phyloP scores from a whole-genome alignment of 2,329 filamentous ascomycete species.

The Lachnellula occidentalis region DNA sequence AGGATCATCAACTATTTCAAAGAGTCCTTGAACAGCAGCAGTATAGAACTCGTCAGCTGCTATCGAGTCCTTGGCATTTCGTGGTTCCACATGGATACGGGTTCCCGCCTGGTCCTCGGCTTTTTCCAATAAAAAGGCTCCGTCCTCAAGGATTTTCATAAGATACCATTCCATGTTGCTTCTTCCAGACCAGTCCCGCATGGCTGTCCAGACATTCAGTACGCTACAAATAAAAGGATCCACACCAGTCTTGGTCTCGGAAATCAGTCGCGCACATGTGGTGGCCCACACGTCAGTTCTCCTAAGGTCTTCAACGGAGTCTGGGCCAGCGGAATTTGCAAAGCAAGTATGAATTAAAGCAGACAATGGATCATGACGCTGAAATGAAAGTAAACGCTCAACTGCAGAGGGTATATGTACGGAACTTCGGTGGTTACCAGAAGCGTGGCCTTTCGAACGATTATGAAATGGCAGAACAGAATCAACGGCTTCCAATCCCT shows the following conservation, averaged over 20 bases:
- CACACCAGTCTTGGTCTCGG: slow-evolving; percentile 67
- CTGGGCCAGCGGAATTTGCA: slow-evolving; percentile 75
- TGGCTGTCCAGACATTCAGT: slow-evolving; percentile 79
- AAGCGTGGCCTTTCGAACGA: slow-evolving; percentile 38
- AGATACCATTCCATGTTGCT: slow-evolving; percentile 89
- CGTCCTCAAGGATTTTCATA: slow-evolving; percentile 90
- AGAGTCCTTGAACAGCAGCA: slow-evolving; percentile 71
- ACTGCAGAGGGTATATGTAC: slow-evolving; percentile 57
- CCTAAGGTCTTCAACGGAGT: slow-evolving; percentile 73
- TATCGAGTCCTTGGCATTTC: slow-evolving; percentile 73
- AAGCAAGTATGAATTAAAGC: slow-evolving; percentile 84
- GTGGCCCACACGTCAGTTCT: slow-evolving; percentile 85
- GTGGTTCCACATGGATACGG: slow-evolving; percentile 64
- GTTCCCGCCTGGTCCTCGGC: slow-evolving; percentile 73
- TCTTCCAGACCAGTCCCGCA: slow-evolving; percentile 85
- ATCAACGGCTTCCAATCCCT: slow-evolving; percentile 74
- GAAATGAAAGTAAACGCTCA: slow-evolving; percentile 80
- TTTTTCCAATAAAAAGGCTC: slow-evolving; percentile 82
- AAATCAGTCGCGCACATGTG: slow-evolving; percentile 76
- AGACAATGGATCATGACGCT: slow-evolving; percentile 80
- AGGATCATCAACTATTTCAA: slow-evolving; percentile 80
- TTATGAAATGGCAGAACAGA: slow-evolving; percentile 71
- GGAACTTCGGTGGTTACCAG: slow-evolving; percentile 41
- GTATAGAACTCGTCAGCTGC: slow-evolving; percentile 86
- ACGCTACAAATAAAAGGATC: slow-evolving; percentile 79